phyloP scores from a whole-genome alignment of 2,329 filamentous ascomycete genomes.

The Orbilia oligospora region DNA sequence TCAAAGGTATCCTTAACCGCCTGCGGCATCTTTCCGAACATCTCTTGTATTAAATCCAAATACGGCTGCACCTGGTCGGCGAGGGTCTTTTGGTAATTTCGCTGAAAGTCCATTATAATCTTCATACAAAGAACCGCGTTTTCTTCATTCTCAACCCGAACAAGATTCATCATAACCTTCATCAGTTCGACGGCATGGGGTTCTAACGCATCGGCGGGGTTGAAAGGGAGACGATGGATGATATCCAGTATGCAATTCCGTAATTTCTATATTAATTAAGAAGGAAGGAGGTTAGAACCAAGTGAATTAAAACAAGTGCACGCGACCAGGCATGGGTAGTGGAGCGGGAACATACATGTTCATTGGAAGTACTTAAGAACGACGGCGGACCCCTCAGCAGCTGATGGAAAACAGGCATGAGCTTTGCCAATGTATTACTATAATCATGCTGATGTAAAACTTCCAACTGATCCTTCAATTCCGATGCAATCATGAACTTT shows the following conservation, averaged over 20 bases:
- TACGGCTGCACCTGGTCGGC: conserved; percentile 88
- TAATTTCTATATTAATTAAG: conserved; percentile 75
- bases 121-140: conserved; percentile 99
- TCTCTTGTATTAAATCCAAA: conserved; percentile 89
- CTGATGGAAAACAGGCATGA: conserved; percentile 90
- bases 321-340: conserved; percentile 8
- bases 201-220: conserved; percentile 84
- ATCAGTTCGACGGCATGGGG: conserved; percentile 90
- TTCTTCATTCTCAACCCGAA: conserved; percentile 95
- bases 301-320: conserved; percentile 9
- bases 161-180: conserved; percentile 88
- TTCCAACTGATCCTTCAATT: conserved; percentile 92
- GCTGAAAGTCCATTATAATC: conserved; percentile 95
- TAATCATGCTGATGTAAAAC: conserved; percentile 85
- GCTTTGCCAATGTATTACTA: conserved; percentile 82
- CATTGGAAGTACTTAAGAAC: conserved; percentile 89
- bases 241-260: conserved; percentile 96
- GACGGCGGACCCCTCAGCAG: conserved; percentile 88
- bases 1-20: conserved; percentile 97
- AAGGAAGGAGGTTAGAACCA: conserved; percentile 24
- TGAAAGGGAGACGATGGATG: conserved; percentile 85
- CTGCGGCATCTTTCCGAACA: conserved; percentile 94
- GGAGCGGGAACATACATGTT: conserved; percentile 75
- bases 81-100: conserved; percentile 88
- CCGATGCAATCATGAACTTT: conserved; percentile 85